Conservation (phyloP, 1,284 basidiomycete species). For the Xerocomus minutiporus region DNA sequence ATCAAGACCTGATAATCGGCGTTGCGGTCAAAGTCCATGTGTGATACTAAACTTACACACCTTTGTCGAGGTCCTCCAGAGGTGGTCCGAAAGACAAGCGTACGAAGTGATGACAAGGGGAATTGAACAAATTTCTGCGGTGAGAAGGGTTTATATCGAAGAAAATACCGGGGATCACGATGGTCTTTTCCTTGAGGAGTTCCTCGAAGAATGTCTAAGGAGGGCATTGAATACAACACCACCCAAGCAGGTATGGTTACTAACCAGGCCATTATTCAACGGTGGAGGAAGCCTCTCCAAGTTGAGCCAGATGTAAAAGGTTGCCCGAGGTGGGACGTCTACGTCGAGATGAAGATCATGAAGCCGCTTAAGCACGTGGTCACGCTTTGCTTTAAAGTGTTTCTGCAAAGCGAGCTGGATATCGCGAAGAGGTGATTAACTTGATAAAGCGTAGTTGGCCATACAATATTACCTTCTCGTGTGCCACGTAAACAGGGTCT, state of each 20-base stretch:
- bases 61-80: slow-evolving; percentile 76
- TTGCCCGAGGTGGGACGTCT: slow-evolving; percentile 67
- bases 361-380: slow-evolving; percentile 84
- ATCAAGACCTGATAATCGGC: slow-evolving; percentile 58
- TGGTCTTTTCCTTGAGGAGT: slow-evolving; percentile 84
- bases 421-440: slow-evolving; percentile 3
- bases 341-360: slow-evolving; percentile 75
- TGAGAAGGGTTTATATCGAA: slow-evolving; percentile 88
- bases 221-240: neutral
- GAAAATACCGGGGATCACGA: slow-evolving; percentile 88
- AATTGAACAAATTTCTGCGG: slow-evolving; percentile 81
- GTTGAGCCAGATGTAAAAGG: slow-evolving; percentile 92
- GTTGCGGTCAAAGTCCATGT: slow-evolving; percentile 2
- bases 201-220: slow-evolving; percentile 89
- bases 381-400: slow-evolving; percentile 88
- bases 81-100: slow-evolving; percentile 87
- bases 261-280: slow-evolving; percentile 80
- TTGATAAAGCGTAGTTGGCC: neutral
- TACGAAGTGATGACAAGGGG: slow-evolving; percentile 87
- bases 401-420: slow-evolving; percentile 68
- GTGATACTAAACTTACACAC: slow-evolving; percentile 31
- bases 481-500: slow-evolving; percentile 60
- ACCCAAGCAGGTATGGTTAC: slow-evolving; percentile 22
- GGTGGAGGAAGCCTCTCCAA: slow-evolving; percentile 73
- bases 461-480: slow-evolving; percentile 56